Conservation (phyloP, 306 rosid species). For the Trichosanthes cucumerina region DNA sequence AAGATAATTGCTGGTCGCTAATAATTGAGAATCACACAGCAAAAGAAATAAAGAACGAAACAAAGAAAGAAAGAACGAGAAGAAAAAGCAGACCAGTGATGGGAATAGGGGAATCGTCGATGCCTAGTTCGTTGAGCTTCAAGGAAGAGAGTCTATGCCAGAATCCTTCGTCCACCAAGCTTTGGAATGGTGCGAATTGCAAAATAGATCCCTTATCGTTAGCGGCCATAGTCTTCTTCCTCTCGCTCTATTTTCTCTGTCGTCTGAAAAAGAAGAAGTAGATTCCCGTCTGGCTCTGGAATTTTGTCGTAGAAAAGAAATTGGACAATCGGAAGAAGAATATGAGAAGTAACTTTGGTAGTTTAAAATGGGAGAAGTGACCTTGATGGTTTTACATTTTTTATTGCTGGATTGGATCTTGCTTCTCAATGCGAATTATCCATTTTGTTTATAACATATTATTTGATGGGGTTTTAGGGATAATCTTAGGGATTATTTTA, state of each 20-base stretch:
- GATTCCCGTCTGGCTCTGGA: neutral
- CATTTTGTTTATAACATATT: too few species aligned
- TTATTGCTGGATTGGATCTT: neutral
- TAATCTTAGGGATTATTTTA: too few species aligned
- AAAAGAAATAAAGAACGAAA: neutral
- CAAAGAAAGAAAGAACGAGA: neutral
- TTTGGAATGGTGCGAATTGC: constrained; percentile 78
- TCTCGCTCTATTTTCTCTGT: neutral
- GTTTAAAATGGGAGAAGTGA: neutral
- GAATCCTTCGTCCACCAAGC: constrained; percentile 89
- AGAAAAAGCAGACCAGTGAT: constrained; percentile 38
- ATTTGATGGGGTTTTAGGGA: too few species aligned
- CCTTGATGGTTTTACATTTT: neutral
- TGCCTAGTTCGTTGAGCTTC: constrained; percentile 94
- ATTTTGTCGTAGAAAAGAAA: neutral
- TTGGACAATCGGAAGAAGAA: neutral
- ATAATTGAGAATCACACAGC: neutral
- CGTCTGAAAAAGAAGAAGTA: neutral
- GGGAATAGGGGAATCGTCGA: constrained; percentile 83
- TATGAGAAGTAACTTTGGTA: neutral
- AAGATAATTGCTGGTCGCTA: neutral
- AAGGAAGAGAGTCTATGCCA: constrained; percentile 85
- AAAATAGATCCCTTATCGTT: constrained; percentile 32
- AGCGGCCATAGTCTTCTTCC: constrained; percentile 29
- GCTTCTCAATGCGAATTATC: neutral